Evolutionary conservation across 352 stramenopile genomes (phyloP).

Genomic region (Phytophthora citricola): DNA sequence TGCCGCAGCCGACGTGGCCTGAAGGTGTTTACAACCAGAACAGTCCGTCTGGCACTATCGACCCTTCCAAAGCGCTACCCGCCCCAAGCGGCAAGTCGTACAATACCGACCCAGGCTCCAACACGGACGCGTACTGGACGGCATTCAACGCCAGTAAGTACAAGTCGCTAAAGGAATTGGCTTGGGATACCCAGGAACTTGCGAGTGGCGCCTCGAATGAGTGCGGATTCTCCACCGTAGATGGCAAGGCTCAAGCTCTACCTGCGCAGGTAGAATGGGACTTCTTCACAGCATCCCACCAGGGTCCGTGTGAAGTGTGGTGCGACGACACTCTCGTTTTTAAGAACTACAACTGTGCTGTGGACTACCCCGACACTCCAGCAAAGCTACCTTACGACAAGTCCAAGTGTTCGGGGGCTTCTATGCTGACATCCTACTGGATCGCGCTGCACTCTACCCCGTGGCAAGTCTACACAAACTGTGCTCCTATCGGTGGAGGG

Average conservation of each 20-base stretch:
- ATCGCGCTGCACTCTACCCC: constrained; percentile 41
- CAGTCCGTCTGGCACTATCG: constrained; percentile 41
- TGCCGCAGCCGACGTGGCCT: constrained; percentile 38
- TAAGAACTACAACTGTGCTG: constrained; percentile 54
- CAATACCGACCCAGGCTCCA: constrained; percentile 33
- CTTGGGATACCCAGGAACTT: constrained; percentile 29
- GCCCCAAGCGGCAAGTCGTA: constrained; percentile 42
- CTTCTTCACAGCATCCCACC: constrained; percentile 43
- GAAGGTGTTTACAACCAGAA: constrained; percentile 34
- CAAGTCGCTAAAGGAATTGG: constrained; percentile 37
- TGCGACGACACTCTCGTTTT: constrained; percentile 57
- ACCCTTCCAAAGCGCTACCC: constrained; percentile 31
- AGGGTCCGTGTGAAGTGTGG: constrained; percentile 64
- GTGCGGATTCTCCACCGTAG: constrained; percentile 25
- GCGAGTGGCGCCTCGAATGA: constrained; percentile 17
- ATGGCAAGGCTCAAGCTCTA: constrained; percentile 30
- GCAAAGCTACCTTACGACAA: constrained; percentile 52
- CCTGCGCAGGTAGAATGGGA: constrained; percentile 48
- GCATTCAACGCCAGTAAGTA: constrained; percentile 37
- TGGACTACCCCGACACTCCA: constrained; percentile 39
- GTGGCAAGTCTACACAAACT: constrained; percentile 56
- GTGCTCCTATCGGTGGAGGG: constrained; percentile 6
- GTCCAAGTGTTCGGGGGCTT: constrained; percentile 47
- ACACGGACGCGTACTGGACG: constrained; percentile 32
- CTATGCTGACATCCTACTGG: constrained; percentile 50